These are phyloP conservation scores for Hibiscus syriacus DNA, from an alignment of 345 rosid genomes.

Conservation along the genomic window DNA sequence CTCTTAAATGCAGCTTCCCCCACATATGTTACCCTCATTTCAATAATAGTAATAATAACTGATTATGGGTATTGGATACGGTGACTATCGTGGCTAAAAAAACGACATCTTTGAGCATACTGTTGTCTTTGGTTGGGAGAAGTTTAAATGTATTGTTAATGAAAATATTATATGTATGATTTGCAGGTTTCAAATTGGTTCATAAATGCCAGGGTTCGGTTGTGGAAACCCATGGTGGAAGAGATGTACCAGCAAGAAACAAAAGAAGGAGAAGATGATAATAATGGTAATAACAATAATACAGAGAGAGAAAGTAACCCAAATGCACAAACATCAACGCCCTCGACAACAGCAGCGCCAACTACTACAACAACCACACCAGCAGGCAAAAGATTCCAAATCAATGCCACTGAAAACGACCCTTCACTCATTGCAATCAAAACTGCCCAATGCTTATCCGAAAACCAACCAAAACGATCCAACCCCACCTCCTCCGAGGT, in stretches of 20 bases:
- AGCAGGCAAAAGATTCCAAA: conserved; percentile 48
- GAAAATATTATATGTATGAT: background rate
- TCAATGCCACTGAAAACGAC: conserved; percentile 66
- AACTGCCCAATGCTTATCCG: conserved; percentile 41
- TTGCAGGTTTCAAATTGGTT: conserved; percentile 97
- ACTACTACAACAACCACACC: conserved; percentile 31
- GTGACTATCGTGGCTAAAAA: no score
- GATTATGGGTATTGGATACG: background rate
- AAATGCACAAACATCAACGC: conserved; percentile 55
- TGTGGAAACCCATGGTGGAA: conserved; percentile 99
- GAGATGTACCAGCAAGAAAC: conserved; percentile 94
- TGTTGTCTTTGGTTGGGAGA: no score
- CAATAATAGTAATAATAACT: background rate
- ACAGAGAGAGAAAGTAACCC: conserved; percentile 30
- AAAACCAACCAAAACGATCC: conserved; percentile 33
- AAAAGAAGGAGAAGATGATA: conserved; percentile 45
- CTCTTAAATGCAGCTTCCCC: background rate
- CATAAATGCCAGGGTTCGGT: conserved; percentile 94
- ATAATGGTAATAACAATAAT: conserved; percentile 14
- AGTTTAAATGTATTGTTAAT: no score
- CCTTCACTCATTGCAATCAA: conserved; percentile 47
- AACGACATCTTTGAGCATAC: no score
- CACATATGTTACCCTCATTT: background rate
- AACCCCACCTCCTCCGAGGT: conserved; percentile 14
- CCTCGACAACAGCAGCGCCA: conserved; percentile 29